Base-by-base conservation (phyloP, 2,329 filamentous ascomycete species). In the Microthyrium microscopicum region DNA sequence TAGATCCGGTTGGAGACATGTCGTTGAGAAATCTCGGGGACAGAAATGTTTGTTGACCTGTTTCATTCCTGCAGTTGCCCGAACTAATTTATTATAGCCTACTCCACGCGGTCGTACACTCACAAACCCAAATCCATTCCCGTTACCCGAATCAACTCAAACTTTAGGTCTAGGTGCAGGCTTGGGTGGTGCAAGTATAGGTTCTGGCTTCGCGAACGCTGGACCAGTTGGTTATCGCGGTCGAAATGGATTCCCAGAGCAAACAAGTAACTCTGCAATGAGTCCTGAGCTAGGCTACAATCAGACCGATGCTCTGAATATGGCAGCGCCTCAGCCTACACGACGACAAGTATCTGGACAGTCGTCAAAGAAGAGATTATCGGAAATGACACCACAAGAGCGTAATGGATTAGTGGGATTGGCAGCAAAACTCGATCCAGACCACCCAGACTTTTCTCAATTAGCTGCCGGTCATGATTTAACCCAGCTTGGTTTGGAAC, bases 391-490 rank as follows among this genome's bases (percentile, higher is more conserved):
- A 27, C 67, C 72, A 34, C 50, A 61, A 24, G 71, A 76, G 45
- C 62, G 62, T 39, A 76, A 65, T 42, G 70, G 72, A 5, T 55
- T 77, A 33, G 59, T 63, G 21, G 72, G 70, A 3, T 52, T 75
- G n/a, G 49, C 72, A 26, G 62, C 60, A 24, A 70, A 64, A 61
- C 67, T 70, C 41, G 63, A 61, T 34, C 56, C 60, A 40, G 65
- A 66, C 39, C 68, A 57, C 44, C 58, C 60, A 11, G 69, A 62
- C 49, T 54, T 51, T 44, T 60, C 49, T 16, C 48, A 48, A 15
- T 56, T 76, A 34, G 66, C 71, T 19, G 60, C 73, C 41, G 73
- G 73, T 11, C 70, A 75, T 48, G 72, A 77, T 48, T 51, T 77
- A 39, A 73, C 68, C 46, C 65, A 66, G 5, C 53, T 78, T 16